These are phyloP conservation scores for Paecilomyces sp. DNA, from an alignment of 2,329 filamentous ascomycete species.

Conservation along the genomic window DNA sequence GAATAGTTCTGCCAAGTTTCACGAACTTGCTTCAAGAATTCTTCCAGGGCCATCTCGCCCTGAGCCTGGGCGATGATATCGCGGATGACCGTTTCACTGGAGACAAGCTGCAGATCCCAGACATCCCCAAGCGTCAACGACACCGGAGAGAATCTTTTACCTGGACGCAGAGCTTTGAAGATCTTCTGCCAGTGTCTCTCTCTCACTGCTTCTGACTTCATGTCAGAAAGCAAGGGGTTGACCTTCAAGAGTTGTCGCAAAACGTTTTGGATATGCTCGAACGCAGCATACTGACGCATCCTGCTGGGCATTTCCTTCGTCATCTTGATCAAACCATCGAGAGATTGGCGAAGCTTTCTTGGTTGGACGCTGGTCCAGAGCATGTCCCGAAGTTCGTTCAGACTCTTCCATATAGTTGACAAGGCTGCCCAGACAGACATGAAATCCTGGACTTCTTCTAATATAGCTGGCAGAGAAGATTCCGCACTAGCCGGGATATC, in stretches of 20 bases:
- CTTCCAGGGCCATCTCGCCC: conserved; percentile 96
- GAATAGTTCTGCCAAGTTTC: conserved; percentile 96
- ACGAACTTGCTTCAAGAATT: conserved; percentile 92
- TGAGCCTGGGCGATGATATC: conserved; percentile 94
- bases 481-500: conserved; percentile 76
- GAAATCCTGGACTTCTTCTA: conserved; percentile 97
- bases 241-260: conserved; percentile 85
- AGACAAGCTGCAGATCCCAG: conserved; percentile 89
- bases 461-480: conserved; percentile 71
- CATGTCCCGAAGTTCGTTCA: conserved; percentile 87
- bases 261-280: conserved; percentile 92
- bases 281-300: conserved; percentile 99
- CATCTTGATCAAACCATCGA: conserved; percentile 92
- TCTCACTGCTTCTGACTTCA: conserved; percentile 93
- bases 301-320: conserved; percentile 98
- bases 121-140: conserved; percentile 97
- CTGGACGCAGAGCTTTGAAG: conserved; percentile 89
- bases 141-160: conserved; percentile 86
- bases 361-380: conserved; percentile 95
- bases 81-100: conserved; percentile 79
- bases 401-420: conserved; percentile 90
- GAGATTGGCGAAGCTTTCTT: conserved; percentile 78
- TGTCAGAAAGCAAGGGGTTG: conserved; percentile 76
- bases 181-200: conserved; percentile 98
- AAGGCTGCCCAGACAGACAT: conserved; percentile 97